Base-by-base conservation (phyloP, 2,329 filamentous ascomycete genomes). In the Zymoseptoria tritici region DNA sequence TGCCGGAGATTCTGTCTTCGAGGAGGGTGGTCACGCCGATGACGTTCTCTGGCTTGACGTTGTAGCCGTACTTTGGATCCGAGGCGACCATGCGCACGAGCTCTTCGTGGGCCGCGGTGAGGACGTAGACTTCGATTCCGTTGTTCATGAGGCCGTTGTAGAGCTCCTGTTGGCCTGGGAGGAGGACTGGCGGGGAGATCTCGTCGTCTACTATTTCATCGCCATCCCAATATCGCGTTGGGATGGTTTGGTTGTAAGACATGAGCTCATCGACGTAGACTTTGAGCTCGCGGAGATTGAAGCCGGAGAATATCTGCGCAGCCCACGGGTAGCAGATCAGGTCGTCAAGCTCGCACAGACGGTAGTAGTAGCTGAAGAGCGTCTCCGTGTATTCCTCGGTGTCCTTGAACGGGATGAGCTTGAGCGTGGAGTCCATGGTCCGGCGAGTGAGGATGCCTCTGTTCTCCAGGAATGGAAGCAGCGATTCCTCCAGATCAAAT, bases 191-290 rank as follows among this genome's bases (percentile, higher is more conserved):
- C 2, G 73, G 72, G 20, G 49, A 68, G 36, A 78, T 64, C 1
- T 69, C 66, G 2, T 64, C 66, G 1, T 68, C 19, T 0, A 71
- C 70, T 9, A 74, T 58, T 4, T 67, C 66, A 19, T 71, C 75
- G 19, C 62, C 73, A 9, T 74, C 70, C 52, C 67, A 76, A 63
- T 77, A 77, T 4, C 67, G 72, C n/a, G 71, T 69, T 4, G 70
- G 61, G 4, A 79, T 72, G 8, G 72, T 74, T 24, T 54, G 61
- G 67, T 77, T 75, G 59, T 76, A 71, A 0, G 76, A 73, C 70
- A 80, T 77, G 60, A 81, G 72, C 62, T 80, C 75, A 63, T 80
- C 80, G 1, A 79, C 75, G 62, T 78, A 77, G 60, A 73, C 75
- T 67, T 78, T 78, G 42, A 79, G 73, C 61, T 79, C 74, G 56